Conservation (phyloP, 2,329 filamentous ascomycete species). For the Purpureocillium lavendulum region DNA sequence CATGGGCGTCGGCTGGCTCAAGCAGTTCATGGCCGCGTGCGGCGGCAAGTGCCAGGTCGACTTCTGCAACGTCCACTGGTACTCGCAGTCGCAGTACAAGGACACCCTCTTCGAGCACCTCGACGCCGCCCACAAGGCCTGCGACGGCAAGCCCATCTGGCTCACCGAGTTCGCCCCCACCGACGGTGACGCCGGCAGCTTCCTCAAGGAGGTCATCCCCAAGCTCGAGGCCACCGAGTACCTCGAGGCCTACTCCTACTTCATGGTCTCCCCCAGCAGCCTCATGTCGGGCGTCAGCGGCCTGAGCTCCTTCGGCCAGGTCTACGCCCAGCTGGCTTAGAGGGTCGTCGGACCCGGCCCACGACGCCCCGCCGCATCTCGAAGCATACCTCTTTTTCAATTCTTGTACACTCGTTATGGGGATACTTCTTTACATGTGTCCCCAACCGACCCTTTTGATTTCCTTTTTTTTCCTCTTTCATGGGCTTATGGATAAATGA, state of each 20-base stretch:
- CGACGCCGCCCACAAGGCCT: conserved; percentile 33
- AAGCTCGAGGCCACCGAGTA: conserved; percentile 40
- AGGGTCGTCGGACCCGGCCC: too few species aligned
- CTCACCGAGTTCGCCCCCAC: conserved; percentile 56
- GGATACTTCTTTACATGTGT: too few species aligned
- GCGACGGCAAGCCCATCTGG: conserved; percentile 46
- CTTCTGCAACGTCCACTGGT: conserved; percentile 59
- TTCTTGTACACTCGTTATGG: conserved; percentile 31
- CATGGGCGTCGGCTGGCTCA: conserved; percentile 50
- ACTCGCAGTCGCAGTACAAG: conserved; percentile 38
- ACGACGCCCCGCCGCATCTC: too few species aligned
- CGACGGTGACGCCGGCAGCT: conserved; percentile 24
- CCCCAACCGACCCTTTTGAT: too few species aligned
- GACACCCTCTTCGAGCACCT: conserved; percentile 48
- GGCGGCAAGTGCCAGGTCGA: conserved; percentile 41
- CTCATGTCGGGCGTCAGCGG: conserved; percentile 17
- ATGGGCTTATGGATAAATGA: too few species aligned
- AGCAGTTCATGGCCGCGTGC: conserved; percentile 43
- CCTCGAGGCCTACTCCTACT: conserved; percentile 50
- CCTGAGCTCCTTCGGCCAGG: conserved; percentile 39
- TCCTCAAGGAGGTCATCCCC: conserved; percentile 40
- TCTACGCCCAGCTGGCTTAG: conserved; percentile 36
- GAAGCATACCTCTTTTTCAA: conserved; percentile 12
- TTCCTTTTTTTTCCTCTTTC: too few species aligned
- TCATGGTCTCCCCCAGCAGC: conserved; percentile 30